Evolutionary conservation across 306 rosid species (phyloP).

Genomic region (Rosa multiflora): DNA sequence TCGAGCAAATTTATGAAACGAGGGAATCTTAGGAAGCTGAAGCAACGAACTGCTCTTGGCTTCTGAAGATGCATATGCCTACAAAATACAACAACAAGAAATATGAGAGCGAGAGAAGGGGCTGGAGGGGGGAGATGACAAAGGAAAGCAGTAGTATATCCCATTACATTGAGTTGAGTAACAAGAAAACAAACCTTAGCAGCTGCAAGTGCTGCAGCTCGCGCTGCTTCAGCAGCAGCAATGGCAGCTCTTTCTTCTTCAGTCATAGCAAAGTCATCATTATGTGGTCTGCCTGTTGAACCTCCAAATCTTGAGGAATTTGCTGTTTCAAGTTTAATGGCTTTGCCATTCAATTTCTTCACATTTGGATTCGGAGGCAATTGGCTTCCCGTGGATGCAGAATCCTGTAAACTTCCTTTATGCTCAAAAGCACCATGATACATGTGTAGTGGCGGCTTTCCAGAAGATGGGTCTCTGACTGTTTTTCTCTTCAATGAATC

Average conservation of each 20-base stretch:
- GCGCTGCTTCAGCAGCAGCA: slow-evolving; percentile 98
- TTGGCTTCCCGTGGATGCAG: slow-evolving; percentile 55
- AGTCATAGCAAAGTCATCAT: slow-evolving; percentile 46
- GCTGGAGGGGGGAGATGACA: neutral
- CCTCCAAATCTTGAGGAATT: slow-evolving; percentile 60
- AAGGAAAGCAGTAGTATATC: neutral
- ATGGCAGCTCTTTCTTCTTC: slow-evolving; percentile 94
- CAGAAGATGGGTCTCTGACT: slow-evolving; percentile 60
- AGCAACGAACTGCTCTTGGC: slow-evolving; percentile 61
- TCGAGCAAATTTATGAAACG: slow-evolving; percentile 93
- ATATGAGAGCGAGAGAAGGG: neutral
- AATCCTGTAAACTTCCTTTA: slow-evolving; percentile 52
- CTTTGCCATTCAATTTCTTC: slow-evolving; percentile 55
- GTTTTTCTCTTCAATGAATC: slow-evolving; percentile 72
- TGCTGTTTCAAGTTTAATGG: slow-evolving; percentile 47
- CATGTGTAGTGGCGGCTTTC: slow-evolving; percentile 78
- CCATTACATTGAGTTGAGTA: slow-evolving; percentile 10
- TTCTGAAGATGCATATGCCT: slow-evolving; percentile 98
- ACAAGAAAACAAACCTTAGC: slow-evolving; percentile 71
- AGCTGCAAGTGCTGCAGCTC: slow-evolving; percentile 92
- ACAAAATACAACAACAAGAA: slow-evolving; percentile 32
- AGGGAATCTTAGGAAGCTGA: slow-evolving; percentile 98
- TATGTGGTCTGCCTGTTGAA: slow-evolving; percentile 42
- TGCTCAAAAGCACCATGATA: slow-evolving; percentile 57
- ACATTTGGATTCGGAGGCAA: slow-evolving; percentile 43